Base-by-base conservation (phyloP, 2,329 filamentous ascomycete species). In the Cercospora janseana region DNA sequence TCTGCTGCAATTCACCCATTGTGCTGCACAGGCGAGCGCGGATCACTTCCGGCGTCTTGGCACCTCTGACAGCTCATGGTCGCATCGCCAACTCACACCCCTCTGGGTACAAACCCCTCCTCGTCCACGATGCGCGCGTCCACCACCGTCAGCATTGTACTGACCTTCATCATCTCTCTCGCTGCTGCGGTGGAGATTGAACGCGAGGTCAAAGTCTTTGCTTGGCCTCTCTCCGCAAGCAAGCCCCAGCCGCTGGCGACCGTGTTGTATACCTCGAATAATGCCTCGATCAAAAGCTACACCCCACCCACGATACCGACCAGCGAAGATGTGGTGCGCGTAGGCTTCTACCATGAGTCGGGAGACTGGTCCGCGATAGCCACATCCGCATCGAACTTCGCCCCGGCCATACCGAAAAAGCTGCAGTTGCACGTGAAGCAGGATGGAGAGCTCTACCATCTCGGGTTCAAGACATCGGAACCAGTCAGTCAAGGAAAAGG, bases 311-410 rank as follows among this genome's bases (percentile, higher is more conserved):
- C 66, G 23, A 44, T 63, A 24, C 37, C 56, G 9, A 52, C 63
- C n/a, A 57, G 64, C 18, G 66, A 72, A 7, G 67, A 72, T 26
- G 67, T 73, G 29, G 63, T 76, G 6, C 69, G 73, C 31, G 57
- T 77, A 24, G 74, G 73, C 31, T 69, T 76, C 44, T 65, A 67
- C 46, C 70, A 73, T 46, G 56, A 63, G 4, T 63, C 67, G 29
- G 60, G 60, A 26, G 46, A 57, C 4, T 76, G 72, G 72, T 67
- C 68, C 32, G 73, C 72, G 51, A 68, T 76, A n/a, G 68, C 73
- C 13, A 74, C 73, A 4, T 67, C 72, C 5, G 70, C 70, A 8
- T 67, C 67, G 8, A 72, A 69, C 54, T 72, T 77, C 52, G 65
- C 64, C 18, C 60, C 68, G 2, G 60, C 66, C 37, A 72, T 70